Percentiles rank a stretch among this genome's conserved stretches.
phyloP scores from a whole-genome alignment of 306 rosid species.

The Elaeagnus macrophylla region DNA sequence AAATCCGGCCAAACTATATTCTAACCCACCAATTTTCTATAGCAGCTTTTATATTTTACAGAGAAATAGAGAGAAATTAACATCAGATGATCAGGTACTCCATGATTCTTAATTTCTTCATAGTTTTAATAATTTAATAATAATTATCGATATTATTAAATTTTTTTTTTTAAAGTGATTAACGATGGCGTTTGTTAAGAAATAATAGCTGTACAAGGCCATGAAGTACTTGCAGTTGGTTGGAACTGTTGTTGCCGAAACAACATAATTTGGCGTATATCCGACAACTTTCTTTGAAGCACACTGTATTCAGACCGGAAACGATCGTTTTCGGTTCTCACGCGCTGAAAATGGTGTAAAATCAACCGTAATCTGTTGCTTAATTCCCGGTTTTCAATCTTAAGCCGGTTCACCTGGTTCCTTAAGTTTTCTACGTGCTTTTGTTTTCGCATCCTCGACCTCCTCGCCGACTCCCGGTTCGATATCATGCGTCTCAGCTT shows the following conservation, averaged over 20 bases:
- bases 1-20: conserved; percentile 16
- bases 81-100: conserved; percentile 8
- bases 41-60: conserved; percentile 26
- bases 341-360: conserved; percentile 25
- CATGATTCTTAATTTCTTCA: conserved; percentile 8
- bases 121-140: conserved; percentile 18
- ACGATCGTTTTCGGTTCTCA: conserved; percentile 46
- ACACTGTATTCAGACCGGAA: conserved; percentile 44
- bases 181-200: conserved; percentile 34
- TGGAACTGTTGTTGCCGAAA: conserved; percentile 33
- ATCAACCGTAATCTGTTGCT: conserved; percentile 43
- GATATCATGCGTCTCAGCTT: conserved; percentile 74
- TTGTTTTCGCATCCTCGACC: conserved; percentile 89
- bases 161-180: conserved; percentile 15
- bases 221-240: conserved; percentile 25
- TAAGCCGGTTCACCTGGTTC: conserved; percentile 60
- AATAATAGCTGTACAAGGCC: conserved; percentile 47
- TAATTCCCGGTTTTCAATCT: conserved; percentile 57
- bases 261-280: conserved; percentile 40
- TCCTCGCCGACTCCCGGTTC: conserved; percentile 87
- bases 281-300: conserved; percentile 43
- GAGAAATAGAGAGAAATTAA: background rate
- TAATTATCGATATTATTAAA: conserved; percentile 11
- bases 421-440: conserved; percentile 71
- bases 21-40: conserved; percentile 27